These are phyloP conservation scores for Arabidopsis hybrid DNA, from an alignment of 441 rosid genomes.

Conservation along the genomic window DNA sequence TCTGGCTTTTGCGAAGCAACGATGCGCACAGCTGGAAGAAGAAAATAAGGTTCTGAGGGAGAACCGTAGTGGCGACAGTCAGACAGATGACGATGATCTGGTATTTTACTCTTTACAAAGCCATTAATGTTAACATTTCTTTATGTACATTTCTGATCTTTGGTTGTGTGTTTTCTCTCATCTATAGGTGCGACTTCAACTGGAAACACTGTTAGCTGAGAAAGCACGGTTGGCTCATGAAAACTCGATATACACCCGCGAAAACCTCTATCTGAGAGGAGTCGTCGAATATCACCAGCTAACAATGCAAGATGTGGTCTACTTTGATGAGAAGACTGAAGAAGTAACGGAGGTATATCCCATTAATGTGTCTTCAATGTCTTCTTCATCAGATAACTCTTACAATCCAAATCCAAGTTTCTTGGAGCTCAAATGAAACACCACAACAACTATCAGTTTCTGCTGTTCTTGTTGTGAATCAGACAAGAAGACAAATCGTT, in stretches of 20 bases:
- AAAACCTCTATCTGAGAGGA: conserved; percentile 75
- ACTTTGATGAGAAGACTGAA: conserved; percentile 70
- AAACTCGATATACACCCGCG: conserved; percentile 66
- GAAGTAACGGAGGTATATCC: conserved; percentile 79
- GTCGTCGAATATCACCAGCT: conserved; percentile 77
- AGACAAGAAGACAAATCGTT: conserved; percentile 25
- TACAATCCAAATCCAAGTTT: conserved; percentile 27
- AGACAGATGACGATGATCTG: conserved; percentile 72
- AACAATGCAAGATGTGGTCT: conserved; percentile 76
- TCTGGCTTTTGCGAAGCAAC: conserved; percentile 75
- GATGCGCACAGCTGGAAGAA: conserved; percentile 75
- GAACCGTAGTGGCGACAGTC: conserved; percentile 57
- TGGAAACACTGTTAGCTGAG: conserved; percentile 68
- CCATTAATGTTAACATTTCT: background rate
- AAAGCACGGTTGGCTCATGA: conserved; percentile 77
- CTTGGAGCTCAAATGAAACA: conserved; percentile 40
- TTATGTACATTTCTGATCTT: conserved; percentile 18
- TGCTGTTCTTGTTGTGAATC: conserved; percentile 30
- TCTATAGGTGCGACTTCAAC: conserved; percentile 65
- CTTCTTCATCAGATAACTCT: conserved; percentile 42
- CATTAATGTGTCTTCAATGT: conserved; percentile 48
- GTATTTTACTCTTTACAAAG: conserved; percentile 40
- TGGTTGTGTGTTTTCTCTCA: background rate
- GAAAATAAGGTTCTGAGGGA: conserved; percentile 64
- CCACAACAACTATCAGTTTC: background rate